Evolutionary conservation across 306 rosid genomes (phyloP).

Genomic region (Gleditsia sinensis): DNA sequence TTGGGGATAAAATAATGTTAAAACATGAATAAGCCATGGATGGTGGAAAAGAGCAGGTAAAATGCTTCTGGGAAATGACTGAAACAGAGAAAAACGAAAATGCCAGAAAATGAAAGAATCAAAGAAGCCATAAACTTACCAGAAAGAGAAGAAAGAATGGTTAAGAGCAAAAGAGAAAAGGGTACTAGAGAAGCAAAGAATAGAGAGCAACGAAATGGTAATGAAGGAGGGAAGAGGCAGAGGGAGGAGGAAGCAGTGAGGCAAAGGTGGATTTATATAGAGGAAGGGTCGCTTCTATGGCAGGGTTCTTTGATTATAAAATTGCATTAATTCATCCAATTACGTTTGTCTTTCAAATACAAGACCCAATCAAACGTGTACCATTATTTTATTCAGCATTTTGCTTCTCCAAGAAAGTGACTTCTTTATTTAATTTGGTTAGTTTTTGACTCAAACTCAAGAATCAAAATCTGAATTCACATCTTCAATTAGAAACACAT

Average conservation of each 20-base stretch:
- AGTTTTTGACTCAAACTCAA: neutral
- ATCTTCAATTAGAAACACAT: neutral
- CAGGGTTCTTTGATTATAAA: slow-evolving; percentile 21
- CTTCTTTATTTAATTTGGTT: neutral
- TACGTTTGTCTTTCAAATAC: neutral
- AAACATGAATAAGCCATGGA: too few relatives aligned
- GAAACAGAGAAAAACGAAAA: slow-evolving; percentile 23
- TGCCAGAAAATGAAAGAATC: slow-evolving; percentile 29
- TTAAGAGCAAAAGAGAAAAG: slow-evolving; percentile 17
- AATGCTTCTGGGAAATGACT: too few relatives aligned
- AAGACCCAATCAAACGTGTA: neutral
- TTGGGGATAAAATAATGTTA: too few relatives aligned
- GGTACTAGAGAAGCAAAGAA: slow-evolving; percentile 32
- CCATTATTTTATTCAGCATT: slow-evolving; percentile 3
- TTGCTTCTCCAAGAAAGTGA: slow-evolving; percentile 16
- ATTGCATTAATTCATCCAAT: slow-evolving; percentile 25
- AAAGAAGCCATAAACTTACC: slow-evolving; percentile 41
- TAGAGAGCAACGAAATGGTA: slow-evolving; percentile 30
- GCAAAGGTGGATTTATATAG: slow-evolving; percentile 58
- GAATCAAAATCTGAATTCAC: slow-evolving; percentile 17
- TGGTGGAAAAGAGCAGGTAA: too few relatives aligned
- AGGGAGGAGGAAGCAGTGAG: slow-evolving; percentile 57
- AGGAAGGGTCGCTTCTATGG: slow-evolving; percentile 18
- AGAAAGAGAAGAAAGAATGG: slow-evolving; percentile 24
- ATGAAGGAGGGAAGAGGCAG: slow-evolving; percentile 38